These are phyloP conservation scores for Prinsepia uniflora DNA, from an alignment of 306 rosid genomes.

Conservation along the genomic window DNA sequence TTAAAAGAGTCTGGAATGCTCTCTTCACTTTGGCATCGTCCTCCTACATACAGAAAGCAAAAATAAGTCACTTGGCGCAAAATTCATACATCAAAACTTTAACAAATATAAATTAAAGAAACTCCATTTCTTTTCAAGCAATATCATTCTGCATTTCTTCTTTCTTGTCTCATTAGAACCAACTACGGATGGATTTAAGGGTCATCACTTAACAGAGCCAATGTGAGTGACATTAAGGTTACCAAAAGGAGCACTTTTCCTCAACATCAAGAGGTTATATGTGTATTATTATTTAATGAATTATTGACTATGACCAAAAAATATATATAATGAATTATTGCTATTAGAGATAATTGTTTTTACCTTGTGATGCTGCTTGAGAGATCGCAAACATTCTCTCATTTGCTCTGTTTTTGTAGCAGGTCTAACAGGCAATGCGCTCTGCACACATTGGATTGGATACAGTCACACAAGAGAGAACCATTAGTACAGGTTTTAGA, in stretches of 20 bases:
- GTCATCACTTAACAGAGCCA: neutral
- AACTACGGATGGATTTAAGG: neutral
- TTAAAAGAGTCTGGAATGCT: constrained; percentile 86
- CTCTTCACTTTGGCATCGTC: constrained; percentile 72
- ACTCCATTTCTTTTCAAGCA: neutral
- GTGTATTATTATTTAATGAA: neutral
- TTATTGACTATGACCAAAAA: neutral
- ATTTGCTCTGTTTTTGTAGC: constrained; percentile 86
- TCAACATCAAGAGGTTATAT: neutral
- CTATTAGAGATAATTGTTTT: constrained; percentile 16
- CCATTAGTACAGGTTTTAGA: neutral
- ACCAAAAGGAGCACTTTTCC: neutral
- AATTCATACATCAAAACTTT: neutral
- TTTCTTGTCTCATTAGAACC: neutral
- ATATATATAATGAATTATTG: neutral
- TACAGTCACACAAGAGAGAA: constrained; percentile 14
- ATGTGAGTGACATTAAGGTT: neutral
- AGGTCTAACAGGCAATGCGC: constrained; percentile 70
- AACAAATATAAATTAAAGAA: neutral
- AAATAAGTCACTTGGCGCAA: neutral
- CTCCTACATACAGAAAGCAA: constrained; percentile 40
- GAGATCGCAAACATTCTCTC: constrained; percentile 92
- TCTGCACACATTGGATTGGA: constrained; percentile 37
- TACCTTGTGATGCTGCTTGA: constrained; percentile 94
- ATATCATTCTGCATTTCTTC: neutral